Conservation (phyloP, 129 eudicot species). For the Cynara cardunculus region DNA sequence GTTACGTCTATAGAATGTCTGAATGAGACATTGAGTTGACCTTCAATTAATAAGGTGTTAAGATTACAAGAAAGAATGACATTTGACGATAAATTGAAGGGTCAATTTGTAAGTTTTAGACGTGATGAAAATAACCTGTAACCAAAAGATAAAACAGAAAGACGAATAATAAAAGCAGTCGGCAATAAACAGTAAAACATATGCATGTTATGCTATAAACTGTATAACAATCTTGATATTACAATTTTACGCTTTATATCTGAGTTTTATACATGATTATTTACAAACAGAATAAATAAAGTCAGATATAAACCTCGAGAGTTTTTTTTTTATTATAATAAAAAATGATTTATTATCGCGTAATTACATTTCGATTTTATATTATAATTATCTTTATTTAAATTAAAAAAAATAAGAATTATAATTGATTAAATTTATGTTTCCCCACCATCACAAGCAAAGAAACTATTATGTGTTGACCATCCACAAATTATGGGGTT, state of each 20-base stretch:
- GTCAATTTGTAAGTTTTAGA: slow-evolving; percentile 9
- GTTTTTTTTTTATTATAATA: no score
- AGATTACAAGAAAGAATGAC: neutral
- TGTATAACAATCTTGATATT: neutral
- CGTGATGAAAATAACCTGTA: neutral
- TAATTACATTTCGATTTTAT: neutral
- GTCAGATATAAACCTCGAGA: neutral
- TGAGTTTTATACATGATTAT: neutral
- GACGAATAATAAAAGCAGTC: neutral
- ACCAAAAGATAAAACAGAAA: no score
- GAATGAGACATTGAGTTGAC: slow-evolving; percentile 13
- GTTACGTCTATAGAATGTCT: neutral
- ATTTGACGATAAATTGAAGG: neutral
- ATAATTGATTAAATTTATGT: neutral
- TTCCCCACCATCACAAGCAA: slow-evolving; percentile 28
- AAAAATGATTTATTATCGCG: no score
- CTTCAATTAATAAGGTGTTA: neutral
- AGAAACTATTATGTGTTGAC: slow-evolving; percentile 21
- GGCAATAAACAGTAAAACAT: neutral
- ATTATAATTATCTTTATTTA: neutral
- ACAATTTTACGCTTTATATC: neutral
- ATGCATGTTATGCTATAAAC: no score
- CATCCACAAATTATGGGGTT: slow-evolving; percentile 28
- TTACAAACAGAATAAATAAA: neutral
- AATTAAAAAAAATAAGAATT: no score